Base-by-base conservation (phyloP, 2,329 filamentous ascomycete genomes). In the Periglandula ipomoeae region DNA sequence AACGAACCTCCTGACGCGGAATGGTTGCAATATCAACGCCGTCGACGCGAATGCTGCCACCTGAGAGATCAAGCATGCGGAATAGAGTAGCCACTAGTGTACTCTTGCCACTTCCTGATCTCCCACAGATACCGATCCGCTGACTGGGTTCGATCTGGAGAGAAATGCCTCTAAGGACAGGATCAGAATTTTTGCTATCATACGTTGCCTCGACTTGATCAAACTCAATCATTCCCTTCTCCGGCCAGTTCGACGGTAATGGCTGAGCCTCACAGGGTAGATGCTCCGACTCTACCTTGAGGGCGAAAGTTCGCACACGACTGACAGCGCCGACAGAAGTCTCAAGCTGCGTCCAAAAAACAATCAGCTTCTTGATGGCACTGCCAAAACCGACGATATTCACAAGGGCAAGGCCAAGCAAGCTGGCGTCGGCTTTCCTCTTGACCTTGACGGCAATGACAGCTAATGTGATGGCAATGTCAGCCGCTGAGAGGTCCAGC, bases 1-100 rank as follows among this genome's bases (percentile, higher is more conserved):
- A 43, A 1, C 63, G 56, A 1, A 65, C 43, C 5, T 50, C 48
- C 7, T 59, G 48, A 6, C 58, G 53, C 0, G 55, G 51, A 1
- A 63, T 32, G 0, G 44, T 54, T 1, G 55, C 48, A 11, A 64
- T 53, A 40, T 74, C 67, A 1, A 75, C 48, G 2, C 63, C 66
- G 47, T 78, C 75, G 7, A 79, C 63, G 1, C 50, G 58, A n/a
- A 79, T 72, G 5, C 43, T 60, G 1, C 72, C 71, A 0, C 59
- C 45, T 2, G 62, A 64, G 9, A 67, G 57, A 9, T 76, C 70
- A 1, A 77, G 53, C 52, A 78, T 66, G 7, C 73, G 66, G 19
- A 77, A 65, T 1, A 78, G 60, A 1, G 68, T 63, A 7, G 68
- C 56, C 0, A 74, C 54, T 1, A 76, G 62, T 0, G 59, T 61